Base-by-base conservation (phyloP, 345 rosid genomes). In the Salix dunnii region DNA sequence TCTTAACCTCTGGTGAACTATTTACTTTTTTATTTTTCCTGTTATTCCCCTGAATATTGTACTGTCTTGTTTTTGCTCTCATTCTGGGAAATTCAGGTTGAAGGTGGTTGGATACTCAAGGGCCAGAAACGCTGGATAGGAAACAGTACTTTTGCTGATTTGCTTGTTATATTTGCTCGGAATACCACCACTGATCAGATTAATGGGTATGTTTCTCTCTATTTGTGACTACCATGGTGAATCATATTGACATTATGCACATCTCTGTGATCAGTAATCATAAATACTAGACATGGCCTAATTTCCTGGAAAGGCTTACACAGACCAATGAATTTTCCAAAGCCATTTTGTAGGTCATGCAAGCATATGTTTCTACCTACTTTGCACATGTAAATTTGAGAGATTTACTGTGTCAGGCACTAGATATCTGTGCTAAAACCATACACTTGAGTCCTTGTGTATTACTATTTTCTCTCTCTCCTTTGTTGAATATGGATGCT, bases 121-220 rank as follows among this genome's bases (percentile, higher is more conserved):
- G 99, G 99, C 64, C 92, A 93, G 81, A 96, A 96, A 80, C 97
- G 98, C 76, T 96, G 99, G 98, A 96, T 96, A 49, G 98, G 99
- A 83, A 95, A 96, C 82, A 89, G 97, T 83, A 93, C 99, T 33
- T 96, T 96, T 82, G 96, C 99, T 3, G 99, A 93, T 84, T n/a
- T 96, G 69, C 81, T 93, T 83, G 67, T 93, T 84, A 85, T 92
- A 79, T 90, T 96, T 82, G 97, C 97, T 25, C 83, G 98, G 83
- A 93, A 91, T 87, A 77, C 86, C 2, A 64, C 90, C 82, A 88
- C 96, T 9, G 90, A 93, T 85, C 97, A 92, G 85, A 89, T 93
- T 80, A 96, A 93, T 64, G 97, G 99, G 99, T 96, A 86, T 78
- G 77, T 49, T 31, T 51, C 62, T 31, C n/a, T 63, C 66, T 27